Evolutionary conservation across 192 early-diverging fungal species (phyloP).

Genomic region (Linnemannia exigua): DNA sequence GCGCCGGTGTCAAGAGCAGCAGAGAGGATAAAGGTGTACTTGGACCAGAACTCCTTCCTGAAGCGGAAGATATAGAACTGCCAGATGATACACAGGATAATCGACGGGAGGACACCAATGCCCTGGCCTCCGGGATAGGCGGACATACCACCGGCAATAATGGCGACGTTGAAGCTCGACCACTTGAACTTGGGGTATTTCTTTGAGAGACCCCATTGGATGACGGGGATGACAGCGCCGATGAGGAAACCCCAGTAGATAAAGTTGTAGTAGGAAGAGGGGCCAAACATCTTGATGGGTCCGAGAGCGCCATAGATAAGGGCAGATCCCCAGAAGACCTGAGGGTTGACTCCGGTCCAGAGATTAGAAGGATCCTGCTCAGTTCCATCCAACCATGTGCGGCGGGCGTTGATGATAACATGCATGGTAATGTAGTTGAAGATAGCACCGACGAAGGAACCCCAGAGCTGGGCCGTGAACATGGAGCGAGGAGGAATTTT

Average conservation of each 20-base stretch:
- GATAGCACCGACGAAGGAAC: slow-evolving; percentile 63
- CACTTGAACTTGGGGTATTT: slow-evolving; percentile 58
- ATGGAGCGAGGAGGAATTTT: slow-evolving; percentile 79
- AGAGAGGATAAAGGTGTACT: slow-evolving; percentile 77
- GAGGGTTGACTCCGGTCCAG: slow-evolving; percentile 59
- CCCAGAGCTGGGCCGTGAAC: slow-evolving; percentile 71
- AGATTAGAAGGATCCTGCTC: slow-evolving; percentile 57
- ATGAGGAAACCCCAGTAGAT: slow-evolving; percentile 57
- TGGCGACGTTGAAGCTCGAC: slow-evolving; percentile 64
- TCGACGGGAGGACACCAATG: slow-evolving; percentile 32
- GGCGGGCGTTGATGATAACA: slow-evolving; percentile 39
- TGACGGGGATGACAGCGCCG: slow-evolving; percentile 66
- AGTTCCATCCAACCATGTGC: slow-evolving; percentile 43
- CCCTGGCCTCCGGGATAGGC: slow-evolving; percentile 62
- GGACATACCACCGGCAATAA: slow-evolving; percentile 59
- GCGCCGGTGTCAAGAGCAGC: slow-evolving; percentile 74
- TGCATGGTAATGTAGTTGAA: slow-evolving; percentile 60
- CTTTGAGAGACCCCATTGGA: slow-evolving; percentile 68
- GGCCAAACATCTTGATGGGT: slow-evolving; percentile 70
- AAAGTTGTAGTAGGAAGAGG: slow-evolving; percentile 55
- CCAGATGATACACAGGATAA: slow-evolving; percentile 58
- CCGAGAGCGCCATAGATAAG: slow-evolving; percentile 84
- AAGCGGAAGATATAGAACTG: slow-evolving; percentile 65
- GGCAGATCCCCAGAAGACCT: slow-evolving; percentile 71
- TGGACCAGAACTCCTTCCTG: slow-evolving; percentile 64